Conservation (phyloP, 78 protist species). For the Tieghemostelium lacteum region DNA sequence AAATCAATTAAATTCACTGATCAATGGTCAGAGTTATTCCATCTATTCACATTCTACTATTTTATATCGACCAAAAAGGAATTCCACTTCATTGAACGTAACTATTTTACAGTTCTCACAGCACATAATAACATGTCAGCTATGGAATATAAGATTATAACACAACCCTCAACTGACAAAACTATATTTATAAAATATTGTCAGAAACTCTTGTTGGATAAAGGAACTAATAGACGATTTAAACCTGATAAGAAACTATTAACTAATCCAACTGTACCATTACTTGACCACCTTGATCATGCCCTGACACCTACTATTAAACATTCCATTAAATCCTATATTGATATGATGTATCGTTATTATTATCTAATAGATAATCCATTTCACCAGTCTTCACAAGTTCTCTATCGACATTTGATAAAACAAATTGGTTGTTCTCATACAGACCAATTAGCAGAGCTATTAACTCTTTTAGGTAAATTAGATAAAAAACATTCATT, state of each 20-base stretch:
- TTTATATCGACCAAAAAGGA: background rate
- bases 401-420: background rate
- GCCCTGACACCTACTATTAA: background rate
- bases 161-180: no score
- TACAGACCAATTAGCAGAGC: background rate
- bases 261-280: background rate
- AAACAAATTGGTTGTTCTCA: background rate
- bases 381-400: background rate
- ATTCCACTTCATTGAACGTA: background rate
- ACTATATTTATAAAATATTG: background rate
- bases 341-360: no score
- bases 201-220: background rate
- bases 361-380: background rate
- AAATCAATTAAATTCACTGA: background rate
- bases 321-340: background rate
- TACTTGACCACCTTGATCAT: background rate
- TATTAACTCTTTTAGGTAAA: background rate
- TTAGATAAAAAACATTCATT: background rate
- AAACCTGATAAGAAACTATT: background rate
- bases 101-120: background rate
- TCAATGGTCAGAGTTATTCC: background rate
- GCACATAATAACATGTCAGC: background rate
- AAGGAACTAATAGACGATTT: background rate
- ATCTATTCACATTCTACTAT: background rate
- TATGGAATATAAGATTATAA: no score